These are phyloP conservation scores for Pleochaeta shiraiana DNA, from an alignment of 2,329 filamentous ascomycete species.

Conservation along the genomic window DNA sequence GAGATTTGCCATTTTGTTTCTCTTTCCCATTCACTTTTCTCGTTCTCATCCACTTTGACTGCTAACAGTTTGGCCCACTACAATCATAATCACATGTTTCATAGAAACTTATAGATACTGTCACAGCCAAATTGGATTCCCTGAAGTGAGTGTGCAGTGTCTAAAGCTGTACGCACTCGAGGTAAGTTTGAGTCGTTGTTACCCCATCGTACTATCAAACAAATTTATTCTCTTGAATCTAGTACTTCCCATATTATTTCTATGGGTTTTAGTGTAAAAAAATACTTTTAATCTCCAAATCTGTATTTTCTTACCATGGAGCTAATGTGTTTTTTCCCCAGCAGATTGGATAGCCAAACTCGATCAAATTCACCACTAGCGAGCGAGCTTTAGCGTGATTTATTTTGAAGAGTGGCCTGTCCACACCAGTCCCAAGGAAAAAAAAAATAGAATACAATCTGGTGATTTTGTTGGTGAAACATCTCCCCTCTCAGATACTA, in stretches of 20 bases:
- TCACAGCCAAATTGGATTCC: too few species aligned
- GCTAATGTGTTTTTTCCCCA: background rate
- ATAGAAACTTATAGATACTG: background rate
- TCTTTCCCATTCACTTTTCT: background rate
- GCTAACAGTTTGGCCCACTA: background rate
- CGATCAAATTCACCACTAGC: background rate
- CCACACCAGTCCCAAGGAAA: background rate
- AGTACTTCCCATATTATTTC: background rate
- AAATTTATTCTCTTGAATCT: background rate
- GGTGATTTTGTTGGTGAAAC: background rate
- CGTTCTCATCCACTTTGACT: background rate
- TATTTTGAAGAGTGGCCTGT: background rate
- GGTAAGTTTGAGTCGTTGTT: background rate
- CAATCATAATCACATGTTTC: background rate
- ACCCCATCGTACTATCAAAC: background rate
- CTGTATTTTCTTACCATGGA: background rate
- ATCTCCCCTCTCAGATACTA: background rate
- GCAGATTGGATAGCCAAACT: background rate
- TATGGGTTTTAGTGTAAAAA: background rate
- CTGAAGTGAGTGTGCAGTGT: too few species aligned
- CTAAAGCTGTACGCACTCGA: background rate
- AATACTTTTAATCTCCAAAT: background rate
- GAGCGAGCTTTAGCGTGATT: background rate
- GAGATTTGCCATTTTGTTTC: background rate
- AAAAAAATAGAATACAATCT: background rate